A percentile compares a stretch with the other conserved stretches of the same genome.
These are phyloP conservation scores for Gaultheria prostrata DNA, from an alignment of 148 eudicot genomes.

Conservation along the genomic window DNA sequence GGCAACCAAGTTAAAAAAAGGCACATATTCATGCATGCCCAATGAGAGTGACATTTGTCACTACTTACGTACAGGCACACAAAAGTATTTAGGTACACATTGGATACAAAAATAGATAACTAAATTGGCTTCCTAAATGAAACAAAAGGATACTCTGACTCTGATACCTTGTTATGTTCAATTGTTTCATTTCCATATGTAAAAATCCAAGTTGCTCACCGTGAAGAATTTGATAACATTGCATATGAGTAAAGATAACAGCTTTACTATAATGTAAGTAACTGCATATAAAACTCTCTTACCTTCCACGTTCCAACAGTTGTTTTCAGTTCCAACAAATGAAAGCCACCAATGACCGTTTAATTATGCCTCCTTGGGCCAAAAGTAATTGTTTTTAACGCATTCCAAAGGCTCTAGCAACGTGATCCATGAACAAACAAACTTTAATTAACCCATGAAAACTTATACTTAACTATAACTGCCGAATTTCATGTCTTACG, in stretches of 20 bases:
- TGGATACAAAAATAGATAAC: not conserved
- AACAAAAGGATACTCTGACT: not conserved
- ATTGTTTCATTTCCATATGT: not conserved
- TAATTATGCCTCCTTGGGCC: not conserved
- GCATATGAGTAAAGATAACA: not conserved
- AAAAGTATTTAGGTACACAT: not conserved
- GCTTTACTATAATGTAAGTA: not conserved
- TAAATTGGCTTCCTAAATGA: not conserved
- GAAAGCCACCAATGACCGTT: not conserved
- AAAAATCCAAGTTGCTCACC: not conserved
- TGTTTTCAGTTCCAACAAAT: constrained; percentile 2
- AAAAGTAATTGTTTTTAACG: not conserved
- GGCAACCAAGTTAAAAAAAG: not conserved
- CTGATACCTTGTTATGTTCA: not conserved
- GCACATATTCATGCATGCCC: not conserved
- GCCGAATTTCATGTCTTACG: not conserved
- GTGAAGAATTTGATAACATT: not conserved
- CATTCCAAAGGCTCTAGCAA: not conserved
- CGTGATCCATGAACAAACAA: not conserved
- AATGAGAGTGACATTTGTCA: not conserved
- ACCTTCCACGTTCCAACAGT: not conserved
- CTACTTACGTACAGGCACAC: not conserved
- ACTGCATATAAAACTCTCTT: not conserved
- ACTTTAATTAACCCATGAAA: not conserved
- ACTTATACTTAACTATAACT: not conserved